A percentile compares a stretch with the other conserved stretches of the same genome.
Evolutionary conservation across 2,329 filamentous ascomycete genomes (phyloP).

Genomic region (Nothophaeocryptopus gaeumannii): DNA sequence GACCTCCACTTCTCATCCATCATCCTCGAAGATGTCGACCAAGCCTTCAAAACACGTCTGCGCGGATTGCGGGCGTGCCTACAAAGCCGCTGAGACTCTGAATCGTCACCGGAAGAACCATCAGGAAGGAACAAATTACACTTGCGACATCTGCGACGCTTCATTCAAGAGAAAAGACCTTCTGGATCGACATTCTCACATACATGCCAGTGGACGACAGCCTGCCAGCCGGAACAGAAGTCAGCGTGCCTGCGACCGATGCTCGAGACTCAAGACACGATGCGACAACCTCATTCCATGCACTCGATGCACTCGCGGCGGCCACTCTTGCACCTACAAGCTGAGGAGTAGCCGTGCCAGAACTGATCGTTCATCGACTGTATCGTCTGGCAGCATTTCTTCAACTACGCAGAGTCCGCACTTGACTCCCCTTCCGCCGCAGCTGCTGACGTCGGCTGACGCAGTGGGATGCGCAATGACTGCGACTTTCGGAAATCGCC

Average conservation of each 20-base stretch:
- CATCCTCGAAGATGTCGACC: conserved; percentile 4
- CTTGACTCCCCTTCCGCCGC: too few relatives aligned
- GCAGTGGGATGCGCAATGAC: too few relatives aligned
- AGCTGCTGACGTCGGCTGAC: too few relatives aligned
- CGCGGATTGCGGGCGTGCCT: conserved; percentile 18
- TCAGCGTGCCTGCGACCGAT: conserved; percentile 22
- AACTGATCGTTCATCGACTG: conserved; percentile 13
- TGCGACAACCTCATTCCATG: conserved; percentile 22
- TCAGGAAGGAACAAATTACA: conserved; percentile 16
- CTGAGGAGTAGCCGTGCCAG: conserved; percentile 15
- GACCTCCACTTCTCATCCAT: too few relatives aligned
- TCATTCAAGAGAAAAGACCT: conserved; percentile 25
- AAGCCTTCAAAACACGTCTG: conserved; percentile 18
- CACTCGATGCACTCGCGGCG: conserved; percentile 16
- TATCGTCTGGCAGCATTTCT: neutral
- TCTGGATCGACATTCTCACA: conserved; percentile 22
- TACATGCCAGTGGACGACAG: conserved; percentile 14
- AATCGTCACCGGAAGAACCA: conserved; percentile 24
- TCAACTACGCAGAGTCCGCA: too few relatives aligned
- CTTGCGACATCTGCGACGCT: conserved; percentile 18
- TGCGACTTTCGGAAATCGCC: too few relatives aligned
- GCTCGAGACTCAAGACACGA: conserved; percentile 21
- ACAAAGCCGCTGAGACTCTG: conserved; percentile 24
- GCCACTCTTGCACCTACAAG: conserved; percentile 17
- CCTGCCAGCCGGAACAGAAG: conserved; percentile 10